These are phyloP conservation scores for Cercospora janseana DNA, from an alignment of 2,329 filamentous ascomycete species.

Conservation along the genomic window DNA sequence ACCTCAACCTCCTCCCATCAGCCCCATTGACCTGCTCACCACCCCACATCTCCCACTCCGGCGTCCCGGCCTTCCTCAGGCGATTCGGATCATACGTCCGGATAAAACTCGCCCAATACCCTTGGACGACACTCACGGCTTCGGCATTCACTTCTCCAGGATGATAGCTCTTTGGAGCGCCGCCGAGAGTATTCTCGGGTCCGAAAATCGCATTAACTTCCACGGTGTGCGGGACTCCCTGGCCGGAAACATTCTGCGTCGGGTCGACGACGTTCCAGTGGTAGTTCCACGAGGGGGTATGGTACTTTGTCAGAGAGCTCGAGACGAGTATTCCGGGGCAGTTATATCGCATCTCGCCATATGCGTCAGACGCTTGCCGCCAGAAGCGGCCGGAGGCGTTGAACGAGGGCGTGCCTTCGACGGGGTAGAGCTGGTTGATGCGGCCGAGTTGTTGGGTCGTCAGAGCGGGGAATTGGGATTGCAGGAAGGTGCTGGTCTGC, in stretches of 20 bases:
- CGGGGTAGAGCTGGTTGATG: conserved; percentile 59
- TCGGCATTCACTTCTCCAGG: conserved; percentile 53
- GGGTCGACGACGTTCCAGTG: conserved; percentile 66
- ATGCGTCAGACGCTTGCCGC: conserved; percentile 57
- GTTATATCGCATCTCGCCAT: conserved; percentile 65
- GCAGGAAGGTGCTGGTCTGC: conserved; percentile 56
- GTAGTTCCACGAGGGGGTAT: conserved; percentile 62
- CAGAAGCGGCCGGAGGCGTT: conserved; percentile 55
- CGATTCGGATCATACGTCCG: conserved; percentile 64
- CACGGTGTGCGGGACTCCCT: conserved; percentile 65
- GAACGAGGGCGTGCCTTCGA: conserved; percentile 46
- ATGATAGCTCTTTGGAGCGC: conserved; percentile 56
- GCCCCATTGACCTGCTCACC: background rate
- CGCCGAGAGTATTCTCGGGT: conserved; percentile 52
- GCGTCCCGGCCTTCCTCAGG: conserved; percentile 46
- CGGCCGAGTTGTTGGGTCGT: conserved; percentile 50
- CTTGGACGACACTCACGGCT: conserved; percentile 62
- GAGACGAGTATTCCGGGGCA: conserved; percentile 62
- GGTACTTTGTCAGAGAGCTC: conserved; percentile 41
- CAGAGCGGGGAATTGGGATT: conserved; percentile 58
- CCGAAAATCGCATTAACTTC: conserved; percentile 69
- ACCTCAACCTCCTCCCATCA: conserved; percentile 37
- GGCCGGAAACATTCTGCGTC: conserved; percentile 43
- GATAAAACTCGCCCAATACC: conserved; percentile 75
- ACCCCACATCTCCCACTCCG: conserved; percentile 53